A percentile compares a stretch with the other conserved stretches of the same genome.
Conservation (phyloP, 1,139 yeast genomes). For the Taphrina betulina region DNA sequence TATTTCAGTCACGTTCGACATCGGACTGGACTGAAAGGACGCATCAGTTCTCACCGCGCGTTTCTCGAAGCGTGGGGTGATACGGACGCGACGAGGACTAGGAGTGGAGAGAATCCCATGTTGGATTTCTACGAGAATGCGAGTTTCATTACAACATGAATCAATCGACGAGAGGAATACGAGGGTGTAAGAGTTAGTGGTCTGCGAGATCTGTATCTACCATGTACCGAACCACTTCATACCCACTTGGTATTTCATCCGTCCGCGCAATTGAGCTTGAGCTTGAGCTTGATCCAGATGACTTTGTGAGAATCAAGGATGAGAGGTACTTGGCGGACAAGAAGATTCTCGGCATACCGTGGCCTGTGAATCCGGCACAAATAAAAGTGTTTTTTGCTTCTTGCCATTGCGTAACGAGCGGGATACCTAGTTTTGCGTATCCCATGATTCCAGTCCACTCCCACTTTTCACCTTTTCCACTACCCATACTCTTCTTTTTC, state of each 20-base stretch:
- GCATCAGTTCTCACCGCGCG: constrained; percentile 59
- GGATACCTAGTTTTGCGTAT: constrained; percentile 13
- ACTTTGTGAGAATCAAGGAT: neutral
- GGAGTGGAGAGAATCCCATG: constrained; percentile 86
- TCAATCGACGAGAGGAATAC: too few species aligned
- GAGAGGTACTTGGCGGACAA: constrained; percentile 9
- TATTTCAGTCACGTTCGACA: constrained; percentile 26
- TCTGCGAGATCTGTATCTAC: neutral
- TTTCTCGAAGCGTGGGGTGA: constrained; percentile 75
- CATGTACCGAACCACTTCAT: neutral
- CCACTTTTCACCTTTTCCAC: neutral
- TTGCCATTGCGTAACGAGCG: neutral
- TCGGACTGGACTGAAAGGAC: constrained; percentile 54
- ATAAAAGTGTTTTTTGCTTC: neutral
- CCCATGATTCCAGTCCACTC: constrained; percentile 26
- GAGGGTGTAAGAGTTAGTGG: too few species aligned
- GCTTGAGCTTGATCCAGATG: too few species aligned
- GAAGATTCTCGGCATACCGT: constrained; percentile 23
- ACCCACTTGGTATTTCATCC: neutral
- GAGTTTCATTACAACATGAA: constrained; percentile 22
- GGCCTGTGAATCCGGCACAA: constrained; percentile 14
- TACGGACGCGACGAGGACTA: constrained; percentile 63
- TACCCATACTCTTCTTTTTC: neutral
- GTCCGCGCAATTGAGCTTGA: too few species aligned
- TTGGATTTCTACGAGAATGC: constrained; percentile 66